These are phyloP conservation scores for Cercospora sp. DNA, from an alignment of 2,329 filamentous ascomycete genomes.

Conservation along the genomic window DNA sequence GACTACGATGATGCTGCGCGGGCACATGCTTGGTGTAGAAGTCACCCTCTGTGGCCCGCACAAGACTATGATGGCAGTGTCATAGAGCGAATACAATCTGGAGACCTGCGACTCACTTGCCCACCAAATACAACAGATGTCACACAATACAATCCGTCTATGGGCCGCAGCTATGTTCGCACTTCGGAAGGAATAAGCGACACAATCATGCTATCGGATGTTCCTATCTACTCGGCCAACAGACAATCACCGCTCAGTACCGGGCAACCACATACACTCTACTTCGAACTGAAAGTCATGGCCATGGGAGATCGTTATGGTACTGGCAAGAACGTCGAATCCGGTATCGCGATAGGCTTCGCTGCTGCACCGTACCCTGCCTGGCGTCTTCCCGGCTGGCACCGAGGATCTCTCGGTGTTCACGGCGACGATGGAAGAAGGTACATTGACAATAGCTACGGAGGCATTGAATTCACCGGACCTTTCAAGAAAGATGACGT, in stretches of 20 bases:
- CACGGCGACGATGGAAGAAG: conserved; percentile 75
- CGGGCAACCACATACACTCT: conserved; percentile 57
- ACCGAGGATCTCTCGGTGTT: conserved; percentile 71
- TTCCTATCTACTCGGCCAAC: conserved; percentile 66
- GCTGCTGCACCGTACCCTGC: conserved; percentile 72
- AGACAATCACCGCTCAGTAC: conserved; percentile 58
- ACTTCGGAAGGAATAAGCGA: conserved; percentile 53
- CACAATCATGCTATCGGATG: conserved; percentile 63
- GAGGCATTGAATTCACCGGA: conserved; percentile 66
- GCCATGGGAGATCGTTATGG: conserved; percentile 41
- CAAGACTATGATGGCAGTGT: conserved; percentile 38
- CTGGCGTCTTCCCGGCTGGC: conserved; percentile 79
- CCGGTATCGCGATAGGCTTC: conserved; percentile 68
- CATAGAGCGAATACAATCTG: conserved; percentile 49
- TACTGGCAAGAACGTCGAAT: conserved; percentile 42
- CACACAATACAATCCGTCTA: conserved; percentile 46
- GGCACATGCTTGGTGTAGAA: conserved; percentile 65
- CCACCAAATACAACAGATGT: conserved; percentile 47
- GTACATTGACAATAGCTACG: conserved; percentile 73
- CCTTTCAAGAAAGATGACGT: conserved; percentile 66
- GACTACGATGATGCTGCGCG: conserved; percentile 62
- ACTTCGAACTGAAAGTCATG: conserved; percentile 68
- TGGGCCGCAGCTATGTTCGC: conserved; percentile 52
- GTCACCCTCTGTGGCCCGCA: conserved; percentile 60
- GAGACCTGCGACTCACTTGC: conserved; percentile 53